Percentiles rank a stretch among this genome's conserved stretches.
These are phyloP conservation scores for Hymenoscyphus infarciens DNA, from an alignment of 2,329 filamentous ascomycete species.

Conservation along the genomic window DNA sequence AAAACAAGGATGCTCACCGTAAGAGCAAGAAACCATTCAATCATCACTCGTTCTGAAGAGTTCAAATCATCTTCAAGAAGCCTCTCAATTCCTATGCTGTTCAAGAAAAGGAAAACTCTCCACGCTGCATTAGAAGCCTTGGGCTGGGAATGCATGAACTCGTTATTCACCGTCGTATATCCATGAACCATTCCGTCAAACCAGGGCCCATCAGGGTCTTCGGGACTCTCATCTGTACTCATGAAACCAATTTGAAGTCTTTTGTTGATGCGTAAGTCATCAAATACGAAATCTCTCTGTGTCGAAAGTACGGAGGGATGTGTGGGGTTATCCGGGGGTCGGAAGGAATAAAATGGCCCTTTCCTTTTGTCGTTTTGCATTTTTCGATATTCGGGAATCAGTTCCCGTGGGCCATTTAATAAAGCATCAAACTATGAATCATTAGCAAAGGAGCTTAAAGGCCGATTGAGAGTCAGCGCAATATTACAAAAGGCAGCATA, in stretches of 20 bases:
- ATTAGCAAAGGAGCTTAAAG: neutral
- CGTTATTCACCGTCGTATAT: neutral
- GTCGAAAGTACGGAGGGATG: neutral
- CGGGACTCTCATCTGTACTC: neutral
- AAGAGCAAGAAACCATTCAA: conserved; percentile 1
- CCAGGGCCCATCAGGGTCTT: neutral
- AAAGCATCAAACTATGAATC: neutral
- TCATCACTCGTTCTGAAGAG: neutral
- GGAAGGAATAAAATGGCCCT: neutral
- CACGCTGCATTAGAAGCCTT: neutral
- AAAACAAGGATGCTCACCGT: neutral
- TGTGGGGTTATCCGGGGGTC: neutral
- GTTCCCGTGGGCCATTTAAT: neutral
- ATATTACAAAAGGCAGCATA: neutral
- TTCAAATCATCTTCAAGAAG: neutral
- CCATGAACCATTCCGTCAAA: neutral
- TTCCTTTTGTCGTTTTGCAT: neutral
- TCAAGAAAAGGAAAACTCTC: neutral
- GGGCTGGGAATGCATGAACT: neutral
- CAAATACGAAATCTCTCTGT: neutral
- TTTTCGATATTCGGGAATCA: neutral
- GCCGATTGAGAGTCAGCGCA: neutral
- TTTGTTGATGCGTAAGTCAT: neutral
- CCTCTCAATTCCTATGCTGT: neutral
- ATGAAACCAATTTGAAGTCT: neutral